Conservation (phyloP, 345 rosid species). For the Rhizophora mangle region DNA sequence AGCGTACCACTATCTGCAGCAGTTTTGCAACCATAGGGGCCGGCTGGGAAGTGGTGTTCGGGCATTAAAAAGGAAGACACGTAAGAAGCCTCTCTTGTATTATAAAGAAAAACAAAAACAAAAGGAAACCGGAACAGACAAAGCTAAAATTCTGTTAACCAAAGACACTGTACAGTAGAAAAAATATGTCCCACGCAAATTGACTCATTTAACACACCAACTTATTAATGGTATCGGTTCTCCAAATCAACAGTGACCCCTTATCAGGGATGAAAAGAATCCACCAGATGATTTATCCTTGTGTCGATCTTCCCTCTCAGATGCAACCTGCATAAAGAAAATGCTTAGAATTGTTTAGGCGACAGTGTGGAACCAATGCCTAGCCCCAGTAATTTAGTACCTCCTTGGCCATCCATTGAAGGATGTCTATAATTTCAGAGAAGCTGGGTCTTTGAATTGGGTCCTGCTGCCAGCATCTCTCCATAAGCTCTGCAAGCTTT, state of each 20-base stretch:
- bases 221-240: constrained; percentile 13
- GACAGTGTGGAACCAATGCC: constrained; percentile 2
- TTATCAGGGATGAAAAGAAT: constrained; percentile 45
- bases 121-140: background rate
- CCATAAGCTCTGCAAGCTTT: constrained; percentile 64
- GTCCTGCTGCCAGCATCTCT: constrained; percentile 89
- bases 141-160: background rate
- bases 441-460: constrained; percentile 79
- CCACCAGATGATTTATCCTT: constrained; percentile 47
- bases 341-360: background rate
- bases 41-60: background rate
- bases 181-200: constrained; percentile 3
- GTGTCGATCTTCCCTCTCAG: constrained; percentile 41
- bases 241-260: constrained; percentile 44
- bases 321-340: constrained; percentile 50
- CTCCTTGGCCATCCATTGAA: constrained; percentile 62
- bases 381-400: constrained; percentile 27
- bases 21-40: background rate
- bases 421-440: constrained; percentile 61
- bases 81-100: background rate
- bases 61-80: background rate
- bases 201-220: constrained; percentile 14
- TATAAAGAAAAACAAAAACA: background rate
- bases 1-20: too few species aligned
- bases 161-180: constrained; percentile 37